Base-by-base conservation (phyloP, 176 grass and related monocot species). In the Aegilops sharonensis region DNA sequence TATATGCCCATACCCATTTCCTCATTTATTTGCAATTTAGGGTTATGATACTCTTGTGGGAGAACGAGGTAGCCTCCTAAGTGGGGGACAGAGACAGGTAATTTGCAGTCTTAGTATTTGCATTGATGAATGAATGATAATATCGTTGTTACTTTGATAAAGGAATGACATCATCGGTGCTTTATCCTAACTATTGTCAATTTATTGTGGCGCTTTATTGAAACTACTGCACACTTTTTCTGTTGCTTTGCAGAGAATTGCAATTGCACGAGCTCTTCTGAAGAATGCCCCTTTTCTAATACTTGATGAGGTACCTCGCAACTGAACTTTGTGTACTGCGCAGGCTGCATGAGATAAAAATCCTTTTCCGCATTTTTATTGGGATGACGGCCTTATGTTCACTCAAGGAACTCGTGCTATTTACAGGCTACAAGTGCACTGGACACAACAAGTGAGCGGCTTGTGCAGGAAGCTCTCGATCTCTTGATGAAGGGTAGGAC, bases 11-110 rank as follows among this genome's bases (percentile, higher is more conserved):
- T 87, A 72, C 78, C 36, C 25, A 37, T 68, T 52, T 63, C 5
- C 11, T 87, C 29, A 21, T 88, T 60, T 75, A 4, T 81, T 83
- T 86, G 63, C 30, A 56, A 78, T 85, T 48, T 65, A 98, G 96
- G 96, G 93, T 27, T 98, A 94, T 79, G 91, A 95, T 75, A 95
- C 93, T 25, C 86, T 98, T 85, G 95, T 95, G 63, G 93, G 95
- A 3, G 95, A 98, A 91, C 91, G 93, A 59, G 95, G 95, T 45
- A 70, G 93, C 83, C 95, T 95, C 66, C 78, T 98, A 78, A 95
- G 95, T 92, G 95, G 95, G 34, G 96, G 96, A 71, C 96, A 98
- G 66, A 95, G 96, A 94, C 96, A 98, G 91, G 96, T 94, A 90
- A 80, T 84, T 42, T 68, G 30, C 45, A 36, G 40, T 71, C 21